Conservation (phyloP, 2,329 filamentous ascomycete species). For the Scedosporium aurantiacum region DNA sequence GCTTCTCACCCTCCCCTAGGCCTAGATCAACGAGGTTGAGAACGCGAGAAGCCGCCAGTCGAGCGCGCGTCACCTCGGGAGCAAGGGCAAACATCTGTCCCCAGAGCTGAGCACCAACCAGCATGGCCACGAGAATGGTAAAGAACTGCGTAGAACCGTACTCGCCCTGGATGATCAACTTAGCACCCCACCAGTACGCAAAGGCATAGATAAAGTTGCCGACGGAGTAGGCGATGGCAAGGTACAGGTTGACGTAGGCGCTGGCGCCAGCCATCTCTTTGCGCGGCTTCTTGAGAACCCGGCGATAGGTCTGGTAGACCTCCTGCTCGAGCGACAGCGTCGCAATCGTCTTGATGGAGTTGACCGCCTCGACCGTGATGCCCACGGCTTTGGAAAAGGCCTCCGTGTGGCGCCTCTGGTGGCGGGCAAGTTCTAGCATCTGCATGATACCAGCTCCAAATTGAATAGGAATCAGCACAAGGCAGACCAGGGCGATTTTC, state of each 20-base stretch:
- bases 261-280: slow-evolving; percentile 42
- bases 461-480: slow-evolving; percentile 57
- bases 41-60: slow-evolving; percentile 48
- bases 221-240: slow-evolving; percentile 47
- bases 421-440: slow-evolving; percentile 48
- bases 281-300: slow-evolving; percentile 36
- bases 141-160: slow-evolving; percentile 61
- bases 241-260: slow-evolving; percentile 44
- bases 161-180: slow-evolving; percentile 54
- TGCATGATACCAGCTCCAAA: slow-evolving; percentile 61
- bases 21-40: slow-evolving; percentile 37
- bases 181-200: slow-evolving; percentile 71
- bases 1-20: slow-evolving; percentile 15
- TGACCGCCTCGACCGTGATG: slow-evolving; percentile 56
- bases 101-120: slow-evolving; percentile 63
- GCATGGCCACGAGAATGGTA: slow-evolving; percentile 59
- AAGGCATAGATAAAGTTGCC: slow-evolving; percentile 63
- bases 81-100: slow-evolving; percentile 66
- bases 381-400: slow-evolving; percentile 54
- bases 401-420: slow-evolving; percentile 51
- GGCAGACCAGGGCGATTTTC: slow-evolving; percentile 64
- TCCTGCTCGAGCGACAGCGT: slow-evolving; percentile 42
- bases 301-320: slow-evolving; percentile 40
- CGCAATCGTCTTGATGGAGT: slow-evolving; percentile 53
- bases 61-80: slow-evolving; percentile 61